phyloP scores from a whole-genome alignment of 2,329 filamentous ascomycete species.

The Fusarium continuum region DNA sequence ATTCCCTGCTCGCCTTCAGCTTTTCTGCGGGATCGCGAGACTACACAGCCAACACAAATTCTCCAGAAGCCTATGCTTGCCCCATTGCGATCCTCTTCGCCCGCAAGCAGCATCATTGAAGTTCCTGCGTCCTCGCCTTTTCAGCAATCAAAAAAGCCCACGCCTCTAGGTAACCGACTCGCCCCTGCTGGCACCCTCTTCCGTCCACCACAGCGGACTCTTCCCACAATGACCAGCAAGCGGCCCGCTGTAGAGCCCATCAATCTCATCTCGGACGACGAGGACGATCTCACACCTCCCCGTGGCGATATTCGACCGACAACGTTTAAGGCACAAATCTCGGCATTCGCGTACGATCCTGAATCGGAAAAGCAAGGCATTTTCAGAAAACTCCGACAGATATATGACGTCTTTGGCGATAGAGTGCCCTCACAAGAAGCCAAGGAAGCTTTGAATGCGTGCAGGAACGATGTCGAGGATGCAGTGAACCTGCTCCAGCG shows the following conservation, averaged over 20 bases:
- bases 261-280: constrained; percentile 61
- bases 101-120: constrained; percentile 67
- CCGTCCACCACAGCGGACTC: constrained; percentile 56
- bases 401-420: constrained; percentile 49
- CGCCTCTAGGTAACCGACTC: constrained; percentile 65
- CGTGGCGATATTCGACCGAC: constrained; percentile 72
- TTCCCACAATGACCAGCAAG: constrained; percentile 45
- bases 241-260: constrained; percentile 54
- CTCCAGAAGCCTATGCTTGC: constrained; percentile 52
- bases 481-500: constrained; percentile 46
- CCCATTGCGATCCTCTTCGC: constrained; percentile 53
- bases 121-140: constrained; percentile 90
- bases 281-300: constrained; percentile 56
- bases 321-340: constrained; percentile 56
- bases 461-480: constrained; percentile 50
- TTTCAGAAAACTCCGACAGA: constrained; percentile 47
- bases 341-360: constrained; percentile 59
- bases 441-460: constrained; percentile 47
- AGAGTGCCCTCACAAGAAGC: constrained; percentile 46
- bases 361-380: constrained; percentile 52
- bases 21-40: constrained; percentile 45
- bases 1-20: constrained; percentile 55
- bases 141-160: constrained; percentile 50
- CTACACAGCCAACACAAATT: constrained; percentile 60
- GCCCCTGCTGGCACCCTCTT: constrained; percentile 81